Evolutionary conservation across 495 filamentous ascomycete genomes (phyloP), one percentile per base, ranked within the genome.

Genomic region (Thermothielavioides terrestris): DNA sequence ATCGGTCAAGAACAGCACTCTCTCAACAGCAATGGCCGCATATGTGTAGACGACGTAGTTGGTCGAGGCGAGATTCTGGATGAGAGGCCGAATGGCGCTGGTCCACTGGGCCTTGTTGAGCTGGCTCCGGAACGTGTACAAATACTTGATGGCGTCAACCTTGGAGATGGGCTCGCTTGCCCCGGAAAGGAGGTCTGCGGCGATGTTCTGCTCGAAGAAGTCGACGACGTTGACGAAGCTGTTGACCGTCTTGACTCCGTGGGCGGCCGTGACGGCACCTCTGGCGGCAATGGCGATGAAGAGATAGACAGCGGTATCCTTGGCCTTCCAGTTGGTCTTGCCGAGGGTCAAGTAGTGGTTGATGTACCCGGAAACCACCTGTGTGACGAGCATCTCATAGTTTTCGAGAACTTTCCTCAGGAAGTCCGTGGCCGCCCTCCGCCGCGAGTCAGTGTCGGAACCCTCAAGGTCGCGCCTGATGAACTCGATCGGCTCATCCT

Each of bases 401-500:
- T 86, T 88, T 53, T 87, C 83, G 47, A 95, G 82, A 38, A 99
- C 76, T 53, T 86, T 82, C 38, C 86, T 78, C 38, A 97, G 68
- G 69, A 99, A 97, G 65, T 96, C 90, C 3, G 91, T 97, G 3
- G 94, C 88, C 40, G 90, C 88, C 58, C 91, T 77, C 50, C 94
- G 78, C 54, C 94, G 74, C 4, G 94, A 97, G 54, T 97, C 94
- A 43, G 83, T 89, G 61, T 97, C 94, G 1, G 90, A 95, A 18
- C 94, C 94, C 66, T 99, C 94, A 14, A 99, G 76, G 64, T 99
- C 91, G 52, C 89, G 81, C 44, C 94, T 77, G 59, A 97, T 97
- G 67, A 94, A 99, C 63, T 99, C 94, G 62, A 99, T 96, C 3
- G 94, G 94, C 64, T 99, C 94, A 59, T 99, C 94, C 62, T 97